Evolutionary conservation across 2,329 filamentous ascomycete species (phyloP), one percentile per base, ranked within the genome.

Genomic region (Didymella pinodella): DNA sequence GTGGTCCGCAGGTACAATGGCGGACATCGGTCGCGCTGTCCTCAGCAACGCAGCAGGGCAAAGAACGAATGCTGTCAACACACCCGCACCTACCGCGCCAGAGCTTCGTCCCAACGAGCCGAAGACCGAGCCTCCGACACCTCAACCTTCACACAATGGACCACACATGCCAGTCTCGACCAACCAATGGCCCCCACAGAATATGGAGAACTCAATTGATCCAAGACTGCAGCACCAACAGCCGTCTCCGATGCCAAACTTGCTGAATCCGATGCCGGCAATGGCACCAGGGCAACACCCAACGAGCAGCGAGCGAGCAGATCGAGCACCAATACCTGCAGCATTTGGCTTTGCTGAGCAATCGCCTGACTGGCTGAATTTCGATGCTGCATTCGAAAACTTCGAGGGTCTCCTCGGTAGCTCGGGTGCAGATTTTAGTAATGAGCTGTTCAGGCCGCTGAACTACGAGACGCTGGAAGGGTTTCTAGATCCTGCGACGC

Each of bases 1-100:
- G 79, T 79, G 78, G 69, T 77, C 78, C 14, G 80, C 80, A 25
- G 80, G 81, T 32, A 77, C 78, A 6, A 82, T 81, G 72, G 79
- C 79, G 3, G 77, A 79, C 41, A 65, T 79, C 14, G 77, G 77
- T 3, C 71, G 64, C 11, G 76, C 76, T 1, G 77, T 78, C 0
- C 65, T 79, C 12, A 75, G 69, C 61, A 78, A 78, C 31, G 77
- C 75, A n/a, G 74, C 75, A 49, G 70, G 75, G 7, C 67, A 66
- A 8, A 72, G 68, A n/a, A 77, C 74, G 2, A 73, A 71, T 7
- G 69, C 72, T 25, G 74, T 60, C 44, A 77, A 74, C 46, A 76
- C 74, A 4, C 73, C 73, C 6, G 73, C 70, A 48, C 54, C 70
- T 3, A 43, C 65, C 2, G 43, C 66, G 8, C 64, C 65, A 26